Evolutionary conservation across 1,284 basidiomycete species (phyloP), one percentile per base, ranked within the genome.

Genomic region (Malassezia sympodialis): DNA sequence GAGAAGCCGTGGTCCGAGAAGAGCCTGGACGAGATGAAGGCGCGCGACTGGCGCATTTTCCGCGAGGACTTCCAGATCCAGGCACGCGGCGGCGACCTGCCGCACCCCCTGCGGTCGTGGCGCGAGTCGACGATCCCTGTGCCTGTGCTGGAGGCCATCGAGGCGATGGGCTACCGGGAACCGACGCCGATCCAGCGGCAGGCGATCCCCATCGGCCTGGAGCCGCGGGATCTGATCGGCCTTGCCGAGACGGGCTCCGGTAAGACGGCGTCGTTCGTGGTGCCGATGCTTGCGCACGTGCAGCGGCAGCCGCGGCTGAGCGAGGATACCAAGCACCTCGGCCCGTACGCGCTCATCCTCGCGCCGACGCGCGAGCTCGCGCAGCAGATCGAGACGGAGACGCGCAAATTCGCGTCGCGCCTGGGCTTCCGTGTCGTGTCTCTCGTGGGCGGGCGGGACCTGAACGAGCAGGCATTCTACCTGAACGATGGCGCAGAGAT

Each of bases 251-350:
- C 94, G 49, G 71, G 68, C 24, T 96, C 93, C 65, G 93, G 93
- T 73, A 98, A 98, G 79, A 98, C 93, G 14, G 93, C 91, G n/a
- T 90, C 91, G 2, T 98, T 96, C 76, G 90, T 96, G 58, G 93
- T 98, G 51, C 93, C 93, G 17, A 93, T 98, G 88, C 80, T 98
- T 45, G 80, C 88, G 27, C 96, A 96, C 78, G 96, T 98, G 66
- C 83, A 84, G 24, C 82, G 82, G 51, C 79, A 96, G 43, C 87
- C 90, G 15, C 82, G 82, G 1, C 82, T 98, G 63, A 83, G 83
- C 48, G 93, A 96, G 65, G 88, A 90, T 28, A 96, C 86, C 67
- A 82, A 88, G 55, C 88, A 94, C 76, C 79, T 91, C 49, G 93
- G 93, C 27, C 94, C 93, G 0, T 94, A 89, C 76, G 83, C 93